Evolutionary conservation across 2,329 filamentous ascomycete species (phyloP).

Genomic region (Paecilomyces variotii): DNA sequence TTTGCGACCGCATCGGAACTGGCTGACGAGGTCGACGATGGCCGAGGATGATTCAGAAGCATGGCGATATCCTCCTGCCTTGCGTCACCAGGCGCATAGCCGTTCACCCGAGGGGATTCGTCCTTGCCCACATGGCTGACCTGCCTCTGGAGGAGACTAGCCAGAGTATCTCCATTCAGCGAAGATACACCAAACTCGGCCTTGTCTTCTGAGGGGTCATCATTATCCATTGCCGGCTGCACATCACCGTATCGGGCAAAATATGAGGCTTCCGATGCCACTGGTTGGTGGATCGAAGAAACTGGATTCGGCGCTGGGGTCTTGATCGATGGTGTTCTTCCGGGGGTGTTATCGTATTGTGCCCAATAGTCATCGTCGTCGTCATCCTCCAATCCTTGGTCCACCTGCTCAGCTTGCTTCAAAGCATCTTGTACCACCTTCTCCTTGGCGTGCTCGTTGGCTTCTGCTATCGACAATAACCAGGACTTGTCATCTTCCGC

Average conservation of each 20-base stretch:
- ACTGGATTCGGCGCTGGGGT: conserved; percentile 21
- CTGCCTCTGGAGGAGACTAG: conserved; percentile 32
- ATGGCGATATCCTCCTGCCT: conserved; percentile 16
- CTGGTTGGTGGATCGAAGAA: conserved; percentile 20
- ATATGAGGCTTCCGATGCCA: conserved; percentile 49
- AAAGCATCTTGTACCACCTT: conserved; percentile 29
- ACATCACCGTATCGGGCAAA: conserved; percentile 56
- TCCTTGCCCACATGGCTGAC: conserved; percentile 17
- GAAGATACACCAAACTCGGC: conserved; percentile 43
- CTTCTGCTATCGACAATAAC: conserved; percentile 47
- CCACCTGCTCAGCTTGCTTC: conserved; percentile 18
- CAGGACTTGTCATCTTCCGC: conserved; percentile 45
- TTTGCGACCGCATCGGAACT: conserved; percentile 45
- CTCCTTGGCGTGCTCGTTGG: conserved; percentile 40
- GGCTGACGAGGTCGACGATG: conserved; percentile 33
- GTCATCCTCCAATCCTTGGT: conserved; percentile 31
- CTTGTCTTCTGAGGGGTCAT: conserved; percentile 52
- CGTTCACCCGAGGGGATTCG: conserved; percentile 16
- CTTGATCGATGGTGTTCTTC: conserved; percentile 40
- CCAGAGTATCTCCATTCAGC: conserved; percentile 45
- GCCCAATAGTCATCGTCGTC: conserved; percentile 60
- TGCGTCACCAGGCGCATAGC: conserved; percentile 11
- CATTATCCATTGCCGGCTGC: conserved; percentile 55
- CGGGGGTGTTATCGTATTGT: conserved; percentile 52
- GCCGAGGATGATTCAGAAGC: conserved; percentile 34